These are phyloP conservation scores for Pythium biforme DNA, from an alignment of 352 stramenopile genomes.

Conservation along the genomic window DNA sequence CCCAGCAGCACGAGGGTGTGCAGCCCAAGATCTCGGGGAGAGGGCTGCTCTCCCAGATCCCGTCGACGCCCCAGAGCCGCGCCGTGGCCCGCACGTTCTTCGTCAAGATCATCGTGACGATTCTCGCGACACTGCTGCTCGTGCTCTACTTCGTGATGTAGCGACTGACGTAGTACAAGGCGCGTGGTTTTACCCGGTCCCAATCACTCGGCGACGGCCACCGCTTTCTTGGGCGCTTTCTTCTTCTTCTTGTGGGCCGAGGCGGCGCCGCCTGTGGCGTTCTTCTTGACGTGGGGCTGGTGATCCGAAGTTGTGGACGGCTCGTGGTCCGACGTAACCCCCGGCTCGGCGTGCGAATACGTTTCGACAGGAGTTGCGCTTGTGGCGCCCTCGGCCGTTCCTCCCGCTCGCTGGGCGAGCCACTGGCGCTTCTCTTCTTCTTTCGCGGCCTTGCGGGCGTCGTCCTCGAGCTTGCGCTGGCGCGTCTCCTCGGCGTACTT, in stretches of 20 bases:
- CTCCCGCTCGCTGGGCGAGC: background rate
- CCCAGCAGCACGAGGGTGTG: background rate
- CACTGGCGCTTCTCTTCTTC: conserved; percentile 9
- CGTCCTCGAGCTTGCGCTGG: conserved; percentile 15
- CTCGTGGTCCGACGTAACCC: background rate
- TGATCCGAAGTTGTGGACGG: background rate
- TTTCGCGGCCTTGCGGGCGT: conserved; percentile 12
- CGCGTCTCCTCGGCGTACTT: conserved; percentile 45
- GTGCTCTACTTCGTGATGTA: conserved; percentile 47
- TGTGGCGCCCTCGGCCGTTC: too few species aligned
- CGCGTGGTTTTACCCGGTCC: too few species aligned
- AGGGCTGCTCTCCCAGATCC: conserved; percentile 50
- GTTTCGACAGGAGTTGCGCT: background rate
- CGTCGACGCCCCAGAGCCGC: conserved; percentile 40
- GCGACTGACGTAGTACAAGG: background rate
- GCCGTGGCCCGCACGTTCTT: conserved; percentile 62
- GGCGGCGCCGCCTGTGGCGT: background rate
- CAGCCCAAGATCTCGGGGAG: conserved; percentile 38
- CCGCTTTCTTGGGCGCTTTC: conserved; percentile 14
- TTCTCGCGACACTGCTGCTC: conserved; percentile 58
- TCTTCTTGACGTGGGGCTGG: background rate
- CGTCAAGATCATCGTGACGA: conserved; percentile 62
- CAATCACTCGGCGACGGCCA: conserved; percentile 10
- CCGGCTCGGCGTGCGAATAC: background rate
- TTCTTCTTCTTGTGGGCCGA: conserved; percentile 22